Conservation (phyloP, 140 eudicot species). For the Bidens hawaiensis region DNA sequence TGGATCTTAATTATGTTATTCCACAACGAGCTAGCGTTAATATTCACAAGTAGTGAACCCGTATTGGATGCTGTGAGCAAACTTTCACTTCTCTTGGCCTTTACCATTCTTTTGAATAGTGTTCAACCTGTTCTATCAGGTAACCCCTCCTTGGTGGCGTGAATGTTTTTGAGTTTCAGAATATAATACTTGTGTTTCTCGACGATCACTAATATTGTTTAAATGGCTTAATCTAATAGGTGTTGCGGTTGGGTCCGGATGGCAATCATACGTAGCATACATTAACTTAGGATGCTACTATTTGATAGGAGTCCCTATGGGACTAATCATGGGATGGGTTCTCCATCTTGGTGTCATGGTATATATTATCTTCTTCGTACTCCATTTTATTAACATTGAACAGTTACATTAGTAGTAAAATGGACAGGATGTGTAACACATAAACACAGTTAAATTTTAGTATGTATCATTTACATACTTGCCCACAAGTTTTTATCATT, state of each 20-base stretch:
- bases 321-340: conserved; percentile 40
- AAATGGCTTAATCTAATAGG: conserved; percentile 24
- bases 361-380: neutral
- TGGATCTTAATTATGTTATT: conserved; percentile 44
- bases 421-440: neutral
- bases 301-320: conserved; percentile 55
- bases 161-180: neutral
- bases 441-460: neutral
- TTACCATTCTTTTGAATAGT: conserved; percentile 58
- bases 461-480: neutral
- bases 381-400: neutral
- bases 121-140: conserved; percentile 80
- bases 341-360: conserved; percentile 49
- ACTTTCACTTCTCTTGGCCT: conserved; percentile 52
- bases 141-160: conserved; percentile 4
- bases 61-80: conserved; percentile 42
- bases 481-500: neutral
- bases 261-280: conserved; percentile 58
- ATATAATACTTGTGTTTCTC: neutral
- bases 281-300: conserved; percentile 57
- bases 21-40: conserved; percentile 39
- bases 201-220: neutral
- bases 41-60: conserved; percentile 43
- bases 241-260: conserved; percentile 68
- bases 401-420: neutral